Conservation (phyloP, 2,329 filamentous ascomycete species). For the Mollisia scopiformis region DNA sequence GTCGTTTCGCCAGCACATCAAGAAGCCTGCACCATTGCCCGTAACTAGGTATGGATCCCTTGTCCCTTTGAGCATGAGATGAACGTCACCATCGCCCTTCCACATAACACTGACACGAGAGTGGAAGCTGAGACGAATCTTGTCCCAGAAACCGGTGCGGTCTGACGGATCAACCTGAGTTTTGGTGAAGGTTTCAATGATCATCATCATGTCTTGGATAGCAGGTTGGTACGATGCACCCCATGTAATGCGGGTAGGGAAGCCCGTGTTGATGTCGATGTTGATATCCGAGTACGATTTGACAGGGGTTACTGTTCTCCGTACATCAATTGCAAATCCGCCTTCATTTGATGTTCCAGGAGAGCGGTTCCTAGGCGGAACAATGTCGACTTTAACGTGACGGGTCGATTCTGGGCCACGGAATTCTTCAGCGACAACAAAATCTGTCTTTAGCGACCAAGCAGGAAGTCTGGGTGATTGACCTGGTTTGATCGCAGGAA, state of each 20-base stretch:
- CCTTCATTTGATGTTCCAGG: slow-evolving; percentile 58
- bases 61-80: slow-evolving; percentile 87
- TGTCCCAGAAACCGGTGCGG: slow-evolving; percentile 97
- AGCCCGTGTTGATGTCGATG: slow-evolving; percentile 89
- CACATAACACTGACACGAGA: slow-evolving; percentile 87
- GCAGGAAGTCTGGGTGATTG: slow-evolving; percentile 82
- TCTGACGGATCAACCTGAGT: slow-evolving; percentile 93
- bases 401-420: slow-evolving; percentile 79
- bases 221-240: slow-evolving; percentile 96
- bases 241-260: slow-evolving; percentile 95
- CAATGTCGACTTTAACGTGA: slow-evolving; percentile 79
- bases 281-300: slow-evolving; percentile 95
- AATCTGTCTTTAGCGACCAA: slow-evolving; percentile 83
- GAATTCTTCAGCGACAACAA: slow-evolving; percentile 94
- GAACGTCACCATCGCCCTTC: slow-evolving; percentile 95
- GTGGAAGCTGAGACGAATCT: slow-evolving; percentile 92
- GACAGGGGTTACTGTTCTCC: slow-evolving; percentile 88
- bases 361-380: slow-evolving; percentile 67
- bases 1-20: slow-evolving; percentile 98
- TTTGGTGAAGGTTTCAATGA: slow-evolving; percentile 96
- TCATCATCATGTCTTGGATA: slow-evolving; percentile 99
- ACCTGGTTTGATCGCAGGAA: slow-evolving; percentile 77
- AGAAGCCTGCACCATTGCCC: slow-evolving; percentile 88
- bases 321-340: slow-evolving; percentile 82
- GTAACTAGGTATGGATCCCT: slow-evolving; percentile 93